Base-by-base conservation (phyloP, 1,139 yeast genomes). In the Yamadazyma pseudoaaseri region DNA sequence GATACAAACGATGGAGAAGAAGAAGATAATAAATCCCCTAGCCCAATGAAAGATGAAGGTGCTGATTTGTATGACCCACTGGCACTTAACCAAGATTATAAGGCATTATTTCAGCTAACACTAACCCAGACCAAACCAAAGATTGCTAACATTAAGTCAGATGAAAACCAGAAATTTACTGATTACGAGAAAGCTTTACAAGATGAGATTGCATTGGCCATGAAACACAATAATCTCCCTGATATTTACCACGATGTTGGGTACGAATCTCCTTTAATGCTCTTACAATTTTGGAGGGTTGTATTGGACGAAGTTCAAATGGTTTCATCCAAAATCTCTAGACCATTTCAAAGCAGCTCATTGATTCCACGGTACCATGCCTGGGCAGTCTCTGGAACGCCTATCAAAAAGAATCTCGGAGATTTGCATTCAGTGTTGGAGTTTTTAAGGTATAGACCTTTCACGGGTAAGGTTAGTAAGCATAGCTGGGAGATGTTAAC, bases 351-450 rank as follows among this genome's bases (percentile, higher is more conserved):
- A 42, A 86, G 87, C 38, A 89, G 96, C 0, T 68, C 86, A 3
- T 62, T 85, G 26, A 76, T 92, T 16, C 95, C 96, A 3, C 65
- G 96, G 34, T 75, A 78, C 34, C 97, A 92, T 60, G 79, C 96
- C 0, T 92, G 97, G 97, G 96, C 96, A 6, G 96, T 89, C 1
- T 85, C 96, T 0, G 98, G 98, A 5, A 92, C 98, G 0, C 95
- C 97, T 0, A 83, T 89, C 8, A 77, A 79, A 43, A 77, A 76
- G 43, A 68, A 75, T 29, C 60, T 86, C 38, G 62, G 65, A 30
- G 96, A 90, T 56, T 62, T 89, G 36, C 79, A 74, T 35, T 83
- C 95, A 0, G 69, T 87, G 6, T 54, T 89, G 24, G 70, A 76
- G 12, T 90, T 86, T 49, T 60, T 89, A 41, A 69, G 81, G 39